These are phyloP conservation scores for Zasmidium cellare DNA, from an alignment of 2,329 filamentous ascomycete species.

Conservation along the genomic window DNA sequence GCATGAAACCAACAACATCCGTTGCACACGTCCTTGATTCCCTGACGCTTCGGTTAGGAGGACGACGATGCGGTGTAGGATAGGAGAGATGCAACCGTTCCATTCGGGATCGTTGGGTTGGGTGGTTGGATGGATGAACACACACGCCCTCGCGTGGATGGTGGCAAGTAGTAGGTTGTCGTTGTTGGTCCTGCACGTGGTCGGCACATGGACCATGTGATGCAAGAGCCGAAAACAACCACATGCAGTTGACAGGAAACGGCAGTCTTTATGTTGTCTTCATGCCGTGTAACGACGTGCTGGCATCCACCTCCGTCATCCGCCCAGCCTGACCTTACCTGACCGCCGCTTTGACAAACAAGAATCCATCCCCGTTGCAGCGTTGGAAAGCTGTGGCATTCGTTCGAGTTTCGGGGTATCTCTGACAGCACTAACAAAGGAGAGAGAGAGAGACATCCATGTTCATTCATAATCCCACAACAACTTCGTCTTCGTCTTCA, in stretches of 20 bases:
- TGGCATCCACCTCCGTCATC: not conserved
- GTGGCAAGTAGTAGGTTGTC: no score
- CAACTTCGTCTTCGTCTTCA: not conserved
- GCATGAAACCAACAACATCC: no score
- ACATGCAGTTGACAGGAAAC: not conserved
- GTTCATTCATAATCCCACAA: not conserved
- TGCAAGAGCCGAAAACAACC: not conserved
- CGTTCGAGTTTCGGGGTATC: constrained; percentile 3
- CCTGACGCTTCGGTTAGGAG: no score
- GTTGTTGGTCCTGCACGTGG: no score
- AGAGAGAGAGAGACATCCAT: not conserved
- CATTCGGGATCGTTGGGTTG: not conserved
- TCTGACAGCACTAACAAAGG: not conserved
- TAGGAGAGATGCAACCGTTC: not conserved
- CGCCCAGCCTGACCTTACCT: not conserved
- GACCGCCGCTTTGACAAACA: not conserved
- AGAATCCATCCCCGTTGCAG: not conserved
- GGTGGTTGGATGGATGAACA: no score
- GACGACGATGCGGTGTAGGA: not conserved
- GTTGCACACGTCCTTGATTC: no score
- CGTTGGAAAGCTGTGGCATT: not conserved
- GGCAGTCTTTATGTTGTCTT: no score
- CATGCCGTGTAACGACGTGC: not conserved
- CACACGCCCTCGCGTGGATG: no score
- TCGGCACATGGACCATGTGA: not conserved